Evolutionary conservation across 2,329 filamentous ascomycete genomes (phyloP).

Genomic region (Lasiodiplodia gonubiensis): DNA sequence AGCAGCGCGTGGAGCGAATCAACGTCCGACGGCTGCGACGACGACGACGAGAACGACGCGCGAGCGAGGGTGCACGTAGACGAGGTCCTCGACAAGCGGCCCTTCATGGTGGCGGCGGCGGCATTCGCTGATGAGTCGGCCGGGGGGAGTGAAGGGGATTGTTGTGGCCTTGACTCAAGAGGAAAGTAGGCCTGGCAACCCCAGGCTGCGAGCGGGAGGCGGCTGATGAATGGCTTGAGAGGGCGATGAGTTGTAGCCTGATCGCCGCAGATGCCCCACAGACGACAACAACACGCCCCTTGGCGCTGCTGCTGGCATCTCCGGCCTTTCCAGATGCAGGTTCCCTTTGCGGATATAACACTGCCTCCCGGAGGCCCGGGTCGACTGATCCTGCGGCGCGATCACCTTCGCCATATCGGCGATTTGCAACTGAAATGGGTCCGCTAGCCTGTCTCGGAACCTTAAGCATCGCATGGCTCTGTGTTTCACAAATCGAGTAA

Average conservation of each 20-base stretch:
- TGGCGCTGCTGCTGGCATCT: background rate
- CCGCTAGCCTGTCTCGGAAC: no score
- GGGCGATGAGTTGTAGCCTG: constrained; percentile 25
- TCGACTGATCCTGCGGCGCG: background rate
- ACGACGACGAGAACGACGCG: background rate
- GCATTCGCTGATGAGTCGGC: constrained; percentile 3
- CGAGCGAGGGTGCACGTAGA: constrained; percentile 10
- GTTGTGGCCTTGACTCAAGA: constrained; percentile 11
- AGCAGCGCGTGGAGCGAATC: constrained; percentile 1
- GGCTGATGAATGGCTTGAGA: constrained; percentile 8
- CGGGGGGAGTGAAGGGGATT: background rate
- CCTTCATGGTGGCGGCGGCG: background rate
- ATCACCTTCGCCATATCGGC: background rate
- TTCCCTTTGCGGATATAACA: background rate
- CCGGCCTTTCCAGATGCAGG: background rate
- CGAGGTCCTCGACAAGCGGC: constrained; percentile 11
- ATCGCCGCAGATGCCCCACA: constrained; percentile 13
- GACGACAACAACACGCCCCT: constrained; percentile 15
- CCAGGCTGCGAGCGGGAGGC: constrained; percentile 3
- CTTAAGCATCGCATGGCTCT: no score
- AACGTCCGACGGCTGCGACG: background rate
- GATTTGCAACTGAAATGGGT: background rate
- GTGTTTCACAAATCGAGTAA: no score
- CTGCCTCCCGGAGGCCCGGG: background rate
- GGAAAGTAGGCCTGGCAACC: constrained; percentile 12